These are phyloP conservation scores for Jacaranda copaia DNA, from an alignment of 257 asterid species.

Conservation along the genomic window DNA sequence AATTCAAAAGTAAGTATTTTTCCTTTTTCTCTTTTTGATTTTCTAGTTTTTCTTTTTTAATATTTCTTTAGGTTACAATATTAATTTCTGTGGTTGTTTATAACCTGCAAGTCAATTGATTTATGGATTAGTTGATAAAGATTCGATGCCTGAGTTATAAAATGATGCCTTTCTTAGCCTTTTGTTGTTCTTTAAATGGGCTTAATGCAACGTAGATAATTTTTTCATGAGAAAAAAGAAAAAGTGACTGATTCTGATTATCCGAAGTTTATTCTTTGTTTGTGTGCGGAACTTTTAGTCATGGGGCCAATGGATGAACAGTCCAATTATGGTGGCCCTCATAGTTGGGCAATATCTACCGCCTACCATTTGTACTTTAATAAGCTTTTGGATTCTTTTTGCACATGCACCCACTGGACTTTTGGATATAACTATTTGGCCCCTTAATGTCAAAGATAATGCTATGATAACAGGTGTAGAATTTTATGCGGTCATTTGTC, in stretches of 20 bases:
- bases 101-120: not conserved
- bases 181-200: conserved; percentile 10
- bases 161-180: conserved; percentile 5
- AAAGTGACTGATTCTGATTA: conserved; percentile 11
- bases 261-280: conserved; percentile 20
- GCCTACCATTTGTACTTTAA: conserved; percentile 5
- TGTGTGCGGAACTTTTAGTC: not conserved
- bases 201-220: conserved; percentile 1
- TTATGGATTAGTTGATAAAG: not conserved
- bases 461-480: not conserved
- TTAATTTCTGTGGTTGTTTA: not conserved
- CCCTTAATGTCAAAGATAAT: not conserved
- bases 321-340: not conserved
- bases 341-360: conserved; percentile 7
- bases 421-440: not conserved
- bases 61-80: not conserved
- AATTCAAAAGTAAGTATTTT: conserved; percentile 72
- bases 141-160: not conserved
- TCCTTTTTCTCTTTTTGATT: not conserved
- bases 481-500: not conserved
- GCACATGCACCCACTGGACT: not conserved
- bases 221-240: not conserved
- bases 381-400: not conserved
- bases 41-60: not conserved
- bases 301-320: conserved; percentile 17